Base-by-base conservation (phyloP, 1,284 basidiomycete species). In the Sporisorium exsertum region DNA sequence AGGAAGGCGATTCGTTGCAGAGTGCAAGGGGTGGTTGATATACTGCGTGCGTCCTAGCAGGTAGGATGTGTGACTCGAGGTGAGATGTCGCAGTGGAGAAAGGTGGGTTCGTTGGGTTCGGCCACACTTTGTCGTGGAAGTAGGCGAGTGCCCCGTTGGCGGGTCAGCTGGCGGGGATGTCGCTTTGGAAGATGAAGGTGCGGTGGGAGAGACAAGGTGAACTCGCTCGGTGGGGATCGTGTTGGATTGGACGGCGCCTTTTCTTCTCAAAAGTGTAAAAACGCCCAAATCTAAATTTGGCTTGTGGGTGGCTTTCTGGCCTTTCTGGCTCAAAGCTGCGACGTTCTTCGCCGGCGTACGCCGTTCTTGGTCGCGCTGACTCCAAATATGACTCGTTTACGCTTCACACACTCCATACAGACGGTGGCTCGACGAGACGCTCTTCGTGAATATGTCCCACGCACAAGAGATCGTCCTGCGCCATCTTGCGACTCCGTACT, bases 301-400 rank as follows among this genome's bases (percentile, higher is more conserved):
- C 47, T 49, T 29, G 26, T 49, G 47, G 16, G 47, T 16, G 24
- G 26, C 4, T 27, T 26, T 26, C 15, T 24, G 20, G 8, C 43
- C 43, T 45, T 20, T 45, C 22, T 20, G 12, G 45, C 45, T 46
- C 45, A 47, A 47, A 6, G n/a, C 45, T 5, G 45, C 18, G 35
- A 26, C 22, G 9, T 24, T 24, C 29, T 32, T 12, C 3, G 24
- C 5, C 46, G 26, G 15, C 46, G 16, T 26, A 35, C 18, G 35
- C 35, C 13, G n/a, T n/a, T n/a, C n/a, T n/a, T n/a, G n/a, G n/a
- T n/a, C n/a, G n/a, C n/a, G n/a, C n/a, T n/a, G n/a, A n/a, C n/a
- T n/a, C n/a, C n/a, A 47, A 13, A 29, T n/a, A 16, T 47, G 46
- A 47, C 46, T 47, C 47, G 47, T 46, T 49, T 49, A 49, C 26